phyloP scores from a whole-genome alignment of 306 rosid species.

The Citrullus mucosospermus region DNA sequence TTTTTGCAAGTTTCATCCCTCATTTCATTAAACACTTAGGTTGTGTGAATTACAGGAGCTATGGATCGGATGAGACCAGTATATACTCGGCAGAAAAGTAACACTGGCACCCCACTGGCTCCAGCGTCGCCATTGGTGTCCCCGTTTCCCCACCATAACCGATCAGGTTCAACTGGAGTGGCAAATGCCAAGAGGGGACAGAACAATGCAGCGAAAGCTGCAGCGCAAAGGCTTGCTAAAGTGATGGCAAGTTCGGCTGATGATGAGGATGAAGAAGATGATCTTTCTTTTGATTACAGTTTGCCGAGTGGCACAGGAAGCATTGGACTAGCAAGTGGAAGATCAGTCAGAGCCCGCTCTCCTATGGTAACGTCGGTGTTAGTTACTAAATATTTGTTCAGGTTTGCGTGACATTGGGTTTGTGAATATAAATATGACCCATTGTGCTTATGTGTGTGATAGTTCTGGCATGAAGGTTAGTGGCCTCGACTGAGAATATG shows the following conservation, averaged over 20 bases:
- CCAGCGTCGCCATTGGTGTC: slow-evolving; percentile 45
- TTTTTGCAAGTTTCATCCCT: neutral
- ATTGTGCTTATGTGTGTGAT: neutral
- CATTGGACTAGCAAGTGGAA: slow-evolving; percentile 65
- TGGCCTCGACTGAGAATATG: neutral
- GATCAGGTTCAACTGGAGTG: slow-evolving; percentile 38
- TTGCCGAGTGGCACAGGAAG: slow-evolving; percentile 33
- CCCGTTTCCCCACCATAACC: slow-evolving; percentile 35
- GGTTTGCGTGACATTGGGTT: neutral
- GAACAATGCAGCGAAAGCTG: slow-evolving; percentile 67
- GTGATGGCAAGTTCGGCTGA: slow-evolving; percentile 62
- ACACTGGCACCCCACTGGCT: slow-evolving; percentile 24
- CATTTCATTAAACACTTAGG: neutral
- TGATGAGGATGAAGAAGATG: slow-evolving; percentile 55
- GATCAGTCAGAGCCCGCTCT: slow-evolving; percentile 47
- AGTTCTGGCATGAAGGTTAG: neutral
- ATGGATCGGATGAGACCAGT: slow-evolving; percentile 52
- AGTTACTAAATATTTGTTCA: neutral
- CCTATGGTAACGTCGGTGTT: slow-evolving; percentile 34
- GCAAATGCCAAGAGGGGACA: slow-evolving; percentile 37
- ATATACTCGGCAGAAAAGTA: slow-evolving; percentile 47
- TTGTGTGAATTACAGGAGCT: neutral
- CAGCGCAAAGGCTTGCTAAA: slow-evolving; percentile 96
- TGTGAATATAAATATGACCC: neutral
- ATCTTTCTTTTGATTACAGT: slow-evolving; percentile 38